Conservation (phyloP, 257 asterid species). For the Paulownia fortunei region DNA sequence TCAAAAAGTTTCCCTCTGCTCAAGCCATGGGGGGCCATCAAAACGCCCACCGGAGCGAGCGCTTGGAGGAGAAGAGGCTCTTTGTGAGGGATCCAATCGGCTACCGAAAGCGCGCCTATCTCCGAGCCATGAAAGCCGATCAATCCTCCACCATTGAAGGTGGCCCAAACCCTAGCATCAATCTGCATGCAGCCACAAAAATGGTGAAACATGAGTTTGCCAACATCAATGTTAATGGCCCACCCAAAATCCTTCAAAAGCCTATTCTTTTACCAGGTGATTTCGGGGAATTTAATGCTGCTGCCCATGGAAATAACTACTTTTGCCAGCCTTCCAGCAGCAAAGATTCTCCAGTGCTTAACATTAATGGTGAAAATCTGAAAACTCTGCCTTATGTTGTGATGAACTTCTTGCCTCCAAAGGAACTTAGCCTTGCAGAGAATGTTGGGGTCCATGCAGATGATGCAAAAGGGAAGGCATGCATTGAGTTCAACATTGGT, state of each 20-base stretch:
- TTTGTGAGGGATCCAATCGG: slow-evolving; percentile 46
- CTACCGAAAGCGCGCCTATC: slow-evolving; percentile 45
- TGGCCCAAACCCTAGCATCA: not conserved
- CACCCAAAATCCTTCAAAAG: not conserved
- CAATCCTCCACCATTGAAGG: too few relatives aligned
- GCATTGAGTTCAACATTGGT: slow-evolving; percentile 19
- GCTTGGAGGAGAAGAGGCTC: slow-evolving; percentile 50
- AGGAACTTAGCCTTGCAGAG: slow-evolving; percentile 43
- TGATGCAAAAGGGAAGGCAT: slow-evolving; percentile 22
- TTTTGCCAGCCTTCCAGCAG: not conserved
- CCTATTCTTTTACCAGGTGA: too few relatives aligned
- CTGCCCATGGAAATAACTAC: not conserved
- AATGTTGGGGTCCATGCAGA: slow-evolving; percentile 29
- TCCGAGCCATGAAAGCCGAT: slow-evolving; percentile 33
- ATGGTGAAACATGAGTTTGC: slow-evolving; percentile 25
- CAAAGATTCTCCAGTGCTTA: slow-evolving; percentile 7
- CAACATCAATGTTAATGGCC: not conserved
- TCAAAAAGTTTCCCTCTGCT: slow-evolving; percentile 58
- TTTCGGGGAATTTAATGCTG: slow-evolving; percentile 25
- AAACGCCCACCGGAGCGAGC: slow-evolving; percentile 56
- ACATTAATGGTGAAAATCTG: too few relatives aligned
- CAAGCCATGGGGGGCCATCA: slow-evolving; percentile 70
- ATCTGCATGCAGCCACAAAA: slow-evolving; percentile 31
- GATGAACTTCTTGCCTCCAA: slow-evolving; percentile 40
- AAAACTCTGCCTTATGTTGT: not conserved